Conservation (phyloP, 179 eudicot genomes). For the Nepenthes alata region DNA sequence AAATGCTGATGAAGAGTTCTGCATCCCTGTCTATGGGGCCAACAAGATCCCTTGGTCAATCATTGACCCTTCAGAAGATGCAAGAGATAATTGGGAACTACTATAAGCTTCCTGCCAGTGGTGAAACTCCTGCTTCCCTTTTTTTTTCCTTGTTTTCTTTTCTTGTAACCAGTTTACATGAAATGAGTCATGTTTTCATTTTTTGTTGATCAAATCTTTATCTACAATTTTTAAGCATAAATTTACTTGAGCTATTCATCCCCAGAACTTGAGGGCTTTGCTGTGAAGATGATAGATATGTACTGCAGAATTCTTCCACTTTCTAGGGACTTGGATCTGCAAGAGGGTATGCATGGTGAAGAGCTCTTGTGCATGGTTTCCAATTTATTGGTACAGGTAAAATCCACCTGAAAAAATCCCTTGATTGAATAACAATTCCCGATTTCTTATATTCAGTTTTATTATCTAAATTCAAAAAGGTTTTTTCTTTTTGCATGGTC, state of each 20-base stretch:
- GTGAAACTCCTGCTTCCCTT: slow-evolving; percentile 25
- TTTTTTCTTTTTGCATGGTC: no score
- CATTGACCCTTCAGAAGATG: slow-evolving; percentile 45
- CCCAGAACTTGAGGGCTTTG: slow-evolving; percentile 53
- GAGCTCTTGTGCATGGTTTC: slow-evolving; percentile 74
- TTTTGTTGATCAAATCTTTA: neutral
- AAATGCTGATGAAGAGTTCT: slow-evolving; percentile 31
- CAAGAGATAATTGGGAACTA: slow-evolving; percentile 45
- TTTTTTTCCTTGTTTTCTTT: neutral
- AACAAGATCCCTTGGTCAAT: slow-evolving; percentile 47
- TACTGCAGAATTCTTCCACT: slow-evolving; percentile 66
- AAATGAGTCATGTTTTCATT: neutral
- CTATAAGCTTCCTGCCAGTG: slow-evolving; percentile 34
- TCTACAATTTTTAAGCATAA: neutral
- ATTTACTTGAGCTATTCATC: slow-evolving; percentile 5
- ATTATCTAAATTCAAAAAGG: no score
- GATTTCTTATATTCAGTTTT: no score
- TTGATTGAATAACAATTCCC: no score
- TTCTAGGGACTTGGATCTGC: slow-evolving; percentile 84
- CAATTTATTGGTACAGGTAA: slow-evolving; percentile 74
- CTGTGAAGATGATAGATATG: slow-evolving; percentile 55
- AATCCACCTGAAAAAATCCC: no score
- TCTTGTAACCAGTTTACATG: neutral
- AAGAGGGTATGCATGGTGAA: slow-evolving; percentile 91
- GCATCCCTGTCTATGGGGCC: slow-evolving; percentile 26